phyloP scores from a whole-genome alignment of 2,329 filamentous ascomycete species.

The Sporothrix humicola region DNA sequence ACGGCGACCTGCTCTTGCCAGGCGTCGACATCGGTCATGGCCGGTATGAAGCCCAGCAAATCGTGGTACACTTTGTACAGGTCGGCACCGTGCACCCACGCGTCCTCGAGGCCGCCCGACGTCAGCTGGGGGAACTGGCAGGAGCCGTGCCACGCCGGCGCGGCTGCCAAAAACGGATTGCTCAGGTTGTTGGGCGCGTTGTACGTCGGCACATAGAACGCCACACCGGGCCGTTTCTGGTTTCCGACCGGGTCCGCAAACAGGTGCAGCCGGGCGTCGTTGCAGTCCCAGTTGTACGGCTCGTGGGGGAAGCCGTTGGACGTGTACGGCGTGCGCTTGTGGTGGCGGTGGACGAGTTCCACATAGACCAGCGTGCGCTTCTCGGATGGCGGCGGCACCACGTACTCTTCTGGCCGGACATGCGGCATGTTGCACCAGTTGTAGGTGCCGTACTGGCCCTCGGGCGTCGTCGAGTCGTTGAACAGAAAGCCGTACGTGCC shows the following conservation, averaged over 20 bases:
- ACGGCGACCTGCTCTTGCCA: constrained; percentile 60
- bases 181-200: constrained; percentile 67
- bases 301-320: constrained; percentile 78
- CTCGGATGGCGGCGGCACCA: constrained; percentile 59
- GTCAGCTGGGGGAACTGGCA: constrained; percentile 87
- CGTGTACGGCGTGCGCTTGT: constrained; percentile 82
- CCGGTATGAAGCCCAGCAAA: constrained; percentile 70
- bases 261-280: constrained; percentile 71
- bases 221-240: constrained; percentile 45
- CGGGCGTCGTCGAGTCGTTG: constrained; percentile 66
- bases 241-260: constrained; percentile 61
- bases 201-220: constrained; percentile 68
- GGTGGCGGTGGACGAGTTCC: constrained; percentile 80
- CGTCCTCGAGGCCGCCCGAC: constrained; percentile 71
- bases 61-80: constrained; percentile 77
- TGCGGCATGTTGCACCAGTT: constrained; percentile 92
- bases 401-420: constrained; percentile 70
- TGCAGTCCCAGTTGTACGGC: constrained; percentile 73
- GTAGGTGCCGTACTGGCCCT: constrained; percentile 65
- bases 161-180: constrained; percentile 69
- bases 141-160: constrained; percentile 70
- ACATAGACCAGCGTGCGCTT: constrained; percentile 68
- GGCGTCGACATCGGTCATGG: constrained; percentile 45
- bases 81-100: constrained; percentile 76
- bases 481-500: constrained; percentile 78